These are phyloP conservation scores for Volvariella surrecta DNA, from an alignment of 1,284 basidiomycete species.

Conservation along the genomic window DNA sequence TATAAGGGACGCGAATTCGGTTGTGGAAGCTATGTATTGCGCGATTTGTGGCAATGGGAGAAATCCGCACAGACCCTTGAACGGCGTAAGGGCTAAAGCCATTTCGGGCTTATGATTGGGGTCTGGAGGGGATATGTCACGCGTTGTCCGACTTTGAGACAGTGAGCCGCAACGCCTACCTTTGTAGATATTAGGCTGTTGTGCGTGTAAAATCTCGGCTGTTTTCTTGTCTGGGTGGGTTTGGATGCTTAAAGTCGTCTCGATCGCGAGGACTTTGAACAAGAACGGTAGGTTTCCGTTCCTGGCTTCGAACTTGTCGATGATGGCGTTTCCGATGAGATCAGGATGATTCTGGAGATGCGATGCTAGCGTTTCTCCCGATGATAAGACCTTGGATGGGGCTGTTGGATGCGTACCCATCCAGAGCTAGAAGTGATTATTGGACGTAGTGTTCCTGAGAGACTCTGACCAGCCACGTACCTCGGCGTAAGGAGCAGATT, in stretches of 20 bases:
- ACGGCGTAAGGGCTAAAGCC: conserved; percentile 91
- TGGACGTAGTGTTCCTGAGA: too few species aligned
- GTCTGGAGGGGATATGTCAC: conserved; percentile 40
- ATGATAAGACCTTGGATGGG: conserved; percentile 60
- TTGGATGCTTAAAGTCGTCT: conserved; percentile 94
- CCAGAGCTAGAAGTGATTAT: conserved; percentile 65
- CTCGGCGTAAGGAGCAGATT: conserved; percentile 47
- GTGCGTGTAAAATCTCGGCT: conserved; percentile 69
- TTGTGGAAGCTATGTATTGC: conserved; percentile 56
- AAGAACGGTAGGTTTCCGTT: conserved; percentile 84
- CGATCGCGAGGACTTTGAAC: conserved; percentile 91
- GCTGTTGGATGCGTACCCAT: conserved; percentile 96
- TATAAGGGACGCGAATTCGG: conserved; percentile 74
- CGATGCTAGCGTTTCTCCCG: conserved; percentile 41
- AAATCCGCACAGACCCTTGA: conserved; percentile 90
- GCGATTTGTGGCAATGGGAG: conserved; percentile 70
- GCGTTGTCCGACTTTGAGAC: conserved; percentile 7
- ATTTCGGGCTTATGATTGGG: conserved; percentile 97
- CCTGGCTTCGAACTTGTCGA: conserved; percentile 45
- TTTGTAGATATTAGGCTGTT: conserved; percentile 84
- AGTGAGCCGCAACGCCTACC: conserved; percentile 35
- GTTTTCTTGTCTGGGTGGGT: conserved; percentile 93
- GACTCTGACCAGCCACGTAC: conserved; percentile 21
- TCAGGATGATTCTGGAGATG: conserved; percentile 59
- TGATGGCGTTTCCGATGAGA: conserved; percentile 61